These are phyloP conservation scores for Paramyrothecium roridum DNA, from an alignment of 2,329 filamentous ascomycete species.

Conservation along the genomic window DNA sequence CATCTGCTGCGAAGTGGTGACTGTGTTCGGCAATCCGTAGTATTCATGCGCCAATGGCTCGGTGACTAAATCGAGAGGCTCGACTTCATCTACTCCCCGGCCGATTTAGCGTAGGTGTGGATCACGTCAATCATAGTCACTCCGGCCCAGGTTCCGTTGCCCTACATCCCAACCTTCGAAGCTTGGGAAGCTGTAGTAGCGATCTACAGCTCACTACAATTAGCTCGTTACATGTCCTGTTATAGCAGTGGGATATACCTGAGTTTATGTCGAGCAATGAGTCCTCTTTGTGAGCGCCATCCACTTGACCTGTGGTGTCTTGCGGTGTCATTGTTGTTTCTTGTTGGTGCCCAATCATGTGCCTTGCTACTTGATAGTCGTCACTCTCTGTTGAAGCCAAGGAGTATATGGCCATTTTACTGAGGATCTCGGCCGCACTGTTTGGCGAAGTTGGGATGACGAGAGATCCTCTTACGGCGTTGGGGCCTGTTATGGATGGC, in stretches of 20 bases:
- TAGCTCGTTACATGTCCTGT: neutral
- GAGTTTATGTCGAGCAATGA: neutral
- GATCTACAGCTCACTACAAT: constrained; percentile 19
- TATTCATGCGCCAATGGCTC: no score
- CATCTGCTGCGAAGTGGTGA: no score
- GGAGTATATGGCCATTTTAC: constrained; percentile 48
- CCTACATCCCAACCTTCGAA: constrained; percentile 64
- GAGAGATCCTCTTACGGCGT: constrained; percentile 48
- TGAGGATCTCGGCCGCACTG: constrained; percentile 53
- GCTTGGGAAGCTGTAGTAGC: constrained; percentile 72
- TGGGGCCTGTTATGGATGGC: constrained; percentile 55
- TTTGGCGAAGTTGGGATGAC: constrained; percentile 45
- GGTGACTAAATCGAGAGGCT: no score
- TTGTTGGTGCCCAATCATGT: no score
- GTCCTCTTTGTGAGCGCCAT: neutral
- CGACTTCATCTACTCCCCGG: neutral
- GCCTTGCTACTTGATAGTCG: no score
- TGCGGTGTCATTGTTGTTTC: no score
- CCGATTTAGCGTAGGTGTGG: constrained; percentile 3
- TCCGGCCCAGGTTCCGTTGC: constrained; percentile 19
- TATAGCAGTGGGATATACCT: neutral
- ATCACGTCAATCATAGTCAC: constrained; percentile 17
- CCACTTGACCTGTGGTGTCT: no score
- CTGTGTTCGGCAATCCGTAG: no score
- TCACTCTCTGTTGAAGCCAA: neutral